Percentiles rank a stretch among this genome's conserved stretches.
Evolutionary conservation across 371 early-diverging fungal genomes (phyloP).

Genomic region (Lichtheimia hyalospora): DNA sequence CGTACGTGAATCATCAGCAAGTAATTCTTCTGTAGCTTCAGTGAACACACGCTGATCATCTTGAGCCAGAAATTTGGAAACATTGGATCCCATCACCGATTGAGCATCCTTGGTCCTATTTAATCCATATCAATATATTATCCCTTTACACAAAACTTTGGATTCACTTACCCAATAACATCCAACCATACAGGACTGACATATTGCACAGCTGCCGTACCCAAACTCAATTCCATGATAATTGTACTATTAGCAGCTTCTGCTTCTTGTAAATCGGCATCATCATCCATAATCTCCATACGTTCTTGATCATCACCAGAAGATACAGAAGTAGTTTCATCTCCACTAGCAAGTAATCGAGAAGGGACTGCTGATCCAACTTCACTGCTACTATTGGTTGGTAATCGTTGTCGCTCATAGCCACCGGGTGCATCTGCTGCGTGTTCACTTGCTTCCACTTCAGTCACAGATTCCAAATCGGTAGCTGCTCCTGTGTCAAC

Average conservation of each 20-base stretch:
- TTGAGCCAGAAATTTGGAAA: slow-evolving; percentile 42
- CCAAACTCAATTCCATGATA: slow-evolving; percentile 63
- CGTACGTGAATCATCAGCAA: slow-evolving; percentile 70
- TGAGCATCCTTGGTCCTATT: slow-evolving; percentile 45
- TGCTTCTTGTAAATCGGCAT: slow-evolving; percentile 47
- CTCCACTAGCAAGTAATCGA: neutral
- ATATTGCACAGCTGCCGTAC: slow-evolving; percentile 47
- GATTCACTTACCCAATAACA: slow-evolving; percentile 52
- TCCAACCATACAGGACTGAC: slow-evolving; percentile 64
- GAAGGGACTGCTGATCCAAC: neutral
- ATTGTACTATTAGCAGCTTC: slow-evolving; percentile 62
- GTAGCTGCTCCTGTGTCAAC: slow-evolving; percentile 10
- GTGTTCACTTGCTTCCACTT: neutral
- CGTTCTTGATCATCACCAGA: slow-evolving; percentile 13
- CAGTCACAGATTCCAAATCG: slow-evolving; percentile 15
- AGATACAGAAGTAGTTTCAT: slow-evolving; percentile 5
- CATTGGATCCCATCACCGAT: slow-evolving; percentile 44
- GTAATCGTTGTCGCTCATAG: slow-evolving; percentile 9
- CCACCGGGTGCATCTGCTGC: neutral
- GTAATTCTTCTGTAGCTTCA: slow-evolving; percentile 37
- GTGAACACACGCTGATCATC: slow-evolving; percentile 20
- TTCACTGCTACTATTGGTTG: slow-evolving; percentile 6
- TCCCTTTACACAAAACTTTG: neutral
- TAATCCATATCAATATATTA: neutral
- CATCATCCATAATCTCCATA: slow-evolving; percentile 20